These are phyloP conservation scores for Pseudofabraea citricarpa DNA, from an alignment of 2,329 filamentous ascomycete species.

Conservation along the genomic window DNA sequence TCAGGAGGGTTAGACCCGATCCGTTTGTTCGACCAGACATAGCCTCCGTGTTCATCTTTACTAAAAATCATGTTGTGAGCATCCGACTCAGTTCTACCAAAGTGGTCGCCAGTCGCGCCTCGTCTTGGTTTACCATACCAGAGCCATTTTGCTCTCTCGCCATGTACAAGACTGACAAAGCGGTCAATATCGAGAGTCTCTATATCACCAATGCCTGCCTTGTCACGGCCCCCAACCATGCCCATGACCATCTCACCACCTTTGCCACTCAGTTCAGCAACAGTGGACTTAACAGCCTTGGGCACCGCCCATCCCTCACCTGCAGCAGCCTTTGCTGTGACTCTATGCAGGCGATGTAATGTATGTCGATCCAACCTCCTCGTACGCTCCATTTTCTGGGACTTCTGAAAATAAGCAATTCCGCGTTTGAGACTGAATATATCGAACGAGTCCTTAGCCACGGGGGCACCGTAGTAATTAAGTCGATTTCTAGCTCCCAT, in stretches of 20 bases:
- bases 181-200: conserved; percentile 87
- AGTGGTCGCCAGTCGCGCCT: conserved; percentile 39
- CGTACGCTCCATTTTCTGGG: conserved; percentile 73
- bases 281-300: conserved; percentile 89
- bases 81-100: conserved; percentile 41
- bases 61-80: conserved; percentile 45
- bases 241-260: conserved; percentile 92
- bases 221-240: conserved; percentile 80
- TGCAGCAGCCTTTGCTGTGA: conserved; percentile 85
- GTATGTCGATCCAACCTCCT: conserved; percentile 80
- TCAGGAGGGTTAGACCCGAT: conserved; percentile 47
- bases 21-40: conserved; percentile 41
- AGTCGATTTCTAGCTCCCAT: conserved; percentile 88
- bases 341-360: conserved; percentile 71
- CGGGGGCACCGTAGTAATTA: conserved; percentile 76
- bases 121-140: conserved; percentile 89
- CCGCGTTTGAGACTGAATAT: conserved; percentile 76
- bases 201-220: conserved; percentile 84
- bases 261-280: conserved; percentile 89
- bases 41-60: conserved; percentile 48
- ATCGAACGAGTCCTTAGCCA: conserved; percentile 90
- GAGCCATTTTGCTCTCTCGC: conserved; percentile 85
- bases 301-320: conserved; percentile 91
- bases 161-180: conserved; percentile 73
- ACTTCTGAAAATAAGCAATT: conserved; percentile 85